Conservation (phyloP, 208 protist genomes). For the Borovskyia barvae region DNA sequence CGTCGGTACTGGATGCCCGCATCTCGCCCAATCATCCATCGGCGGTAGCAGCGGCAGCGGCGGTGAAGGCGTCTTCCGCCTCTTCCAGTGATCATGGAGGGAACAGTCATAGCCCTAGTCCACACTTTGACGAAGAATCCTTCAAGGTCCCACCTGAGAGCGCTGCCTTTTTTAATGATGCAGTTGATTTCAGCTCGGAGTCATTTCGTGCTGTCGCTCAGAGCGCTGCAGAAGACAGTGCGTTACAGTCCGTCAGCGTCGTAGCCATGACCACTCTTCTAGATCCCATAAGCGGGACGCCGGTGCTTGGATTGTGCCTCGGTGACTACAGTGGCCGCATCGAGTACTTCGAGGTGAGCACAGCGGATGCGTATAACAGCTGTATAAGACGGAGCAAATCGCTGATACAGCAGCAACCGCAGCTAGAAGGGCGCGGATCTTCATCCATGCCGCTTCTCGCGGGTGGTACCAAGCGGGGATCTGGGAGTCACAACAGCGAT, state of each 20-base stretch:
- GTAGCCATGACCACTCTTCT: constrained; percentile 71
- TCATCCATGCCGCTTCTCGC: constrained; percentile 4
- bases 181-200: constrained; percentile 24
- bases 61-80: background rate
- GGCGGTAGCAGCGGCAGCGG: background rate
- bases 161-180: constrained; percentile 18
- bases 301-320: constrained; percentile 66
- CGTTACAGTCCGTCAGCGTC: constrained; percentile 50
- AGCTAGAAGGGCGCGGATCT: constrained; percentile 3
- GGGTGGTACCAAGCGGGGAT: constrained; percentile 10
- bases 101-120: constrained; percentile 37
- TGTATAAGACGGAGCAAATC: constrained; percentile 45
- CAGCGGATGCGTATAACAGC: constrained; percentile 34
- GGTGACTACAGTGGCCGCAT: constrained; percentile 84
- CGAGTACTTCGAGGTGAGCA: constrained; percentile 77
- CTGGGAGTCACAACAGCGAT: constrained; percentile 16
- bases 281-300: constrained; percentile 64
- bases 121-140: constrained; percentile 37
- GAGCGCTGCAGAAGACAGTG: constrained; percentile 29
- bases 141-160: constrained; percentile 36
- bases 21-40: background rate
- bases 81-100: constrained; percentile 5
- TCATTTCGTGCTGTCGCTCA: constrained; percentile 20
- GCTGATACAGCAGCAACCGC: constrained; percentile 21
- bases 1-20: background rate